These are phyloP conservation scores for Sextonia rubra DNA, from an alignment of 164 flowering plant species.

Conservation along the genomic window DNA sequence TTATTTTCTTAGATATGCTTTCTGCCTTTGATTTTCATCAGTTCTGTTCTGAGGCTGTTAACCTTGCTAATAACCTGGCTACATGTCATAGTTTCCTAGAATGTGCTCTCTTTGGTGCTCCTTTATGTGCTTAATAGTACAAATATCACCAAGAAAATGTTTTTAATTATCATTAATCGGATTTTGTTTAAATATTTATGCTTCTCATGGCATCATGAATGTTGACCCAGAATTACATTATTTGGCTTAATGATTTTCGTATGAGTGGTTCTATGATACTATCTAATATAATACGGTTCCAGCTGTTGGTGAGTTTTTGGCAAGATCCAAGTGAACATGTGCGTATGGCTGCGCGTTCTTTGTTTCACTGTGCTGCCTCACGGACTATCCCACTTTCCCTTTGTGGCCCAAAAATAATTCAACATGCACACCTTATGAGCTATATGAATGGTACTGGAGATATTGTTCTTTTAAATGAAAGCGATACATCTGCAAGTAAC, in stretches of 20 bases:
- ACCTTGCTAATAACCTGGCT: too few relatives aligned
- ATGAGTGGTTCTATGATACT: neutral
- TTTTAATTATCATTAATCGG: neutral
- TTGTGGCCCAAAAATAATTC: constrained; percentile 33
- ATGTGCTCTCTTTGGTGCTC: too few relatives aligned
- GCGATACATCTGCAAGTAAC: constrained; percentile 18
- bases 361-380: constrained; percentile 97
- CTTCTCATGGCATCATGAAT: neutral
- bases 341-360: constrained; percentile 95
- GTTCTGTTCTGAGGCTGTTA: neutral
- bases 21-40: neutral
- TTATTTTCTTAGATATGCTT: constrained; percentile 1
- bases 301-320: constrained; percentile 96
- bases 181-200: neutral
- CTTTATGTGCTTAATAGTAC: too few relatives aligned
- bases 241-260: neutral
- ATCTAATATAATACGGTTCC: constrained; percentile 14
- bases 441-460: constrained; percentile 19
- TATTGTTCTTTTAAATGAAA: constrained; percentile 14
- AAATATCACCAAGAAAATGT: too few relatives aligned
- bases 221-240: neutral
- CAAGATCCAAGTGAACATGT: constrained; percentile 93
- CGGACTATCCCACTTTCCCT: constrained; percentile 85
- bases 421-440: constrained; percentile 20
- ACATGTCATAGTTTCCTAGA: too few relatives aligned